A percentile compares a stretch with the other conserved stretches of the same genome.
Evolutionary conservation across 208 protist genomes (phyloP).

Genomic region (Entamoeba invadens): DNA sequence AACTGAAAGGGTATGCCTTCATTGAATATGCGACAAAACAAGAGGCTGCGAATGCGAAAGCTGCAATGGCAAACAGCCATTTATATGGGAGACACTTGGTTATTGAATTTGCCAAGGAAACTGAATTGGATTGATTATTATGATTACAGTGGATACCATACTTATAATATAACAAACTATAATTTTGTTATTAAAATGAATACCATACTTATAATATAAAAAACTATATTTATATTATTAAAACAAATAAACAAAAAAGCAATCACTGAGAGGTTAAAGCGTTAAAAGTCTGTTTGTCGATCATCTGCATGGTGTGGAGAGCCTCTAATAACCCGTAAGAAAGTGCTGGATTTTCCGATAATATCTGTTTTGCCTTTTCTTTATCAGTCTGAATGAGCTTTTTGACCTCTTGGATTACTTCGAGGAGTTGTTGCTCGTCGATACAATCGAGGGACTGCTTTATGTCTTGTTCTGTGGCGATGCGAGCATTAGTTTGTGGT

Average conservation of each 20-base stretch:
- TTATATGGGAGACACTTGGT: constrained; percentile 87
- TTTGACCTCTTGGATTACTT: not conserved
- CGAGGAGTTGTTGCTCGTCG: not conserved
- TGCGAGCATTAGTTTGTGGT: not conserved
- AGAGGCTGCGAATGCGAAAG: constrained; percentile 72
- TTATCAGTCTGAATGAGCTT: not conserved
- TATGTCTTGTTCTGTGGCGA: not conserved
- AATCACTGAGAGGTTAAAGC: too few species aligned
- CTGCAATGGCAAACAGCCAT: constrained; percentile 69
- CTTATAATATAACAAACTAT: too few species aligned
- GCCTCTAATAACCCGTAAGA: not conserved
- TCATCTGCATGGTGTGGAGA: not conserved
- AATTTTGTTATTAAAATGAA: too few species aligned
- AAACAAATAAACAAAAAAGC: too few species aligned
- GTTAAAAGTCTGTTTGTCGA: not conserved
- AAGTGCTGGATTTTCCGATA: not conserved
- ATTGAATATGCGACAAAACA: constrained; percentile 80
- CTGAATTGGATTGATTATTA: constrained; percentile 30
- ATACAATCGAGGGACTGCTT: not conserved
- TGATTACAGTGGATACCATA: too few species aligned
- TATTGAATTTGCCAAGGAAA: constrained; percentile 74
- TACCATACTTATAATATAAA: too few species aligned
- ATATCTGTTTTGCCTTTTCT: not conserved
- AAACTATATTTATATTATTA: too few species aligned
- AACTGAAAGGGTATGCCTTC: constrained; percentile 85